Evolutionary conservation across 768 basidiomycete genomes (phyloP).

Genomic region (Paxillus ammoniavirescens): DNA sequence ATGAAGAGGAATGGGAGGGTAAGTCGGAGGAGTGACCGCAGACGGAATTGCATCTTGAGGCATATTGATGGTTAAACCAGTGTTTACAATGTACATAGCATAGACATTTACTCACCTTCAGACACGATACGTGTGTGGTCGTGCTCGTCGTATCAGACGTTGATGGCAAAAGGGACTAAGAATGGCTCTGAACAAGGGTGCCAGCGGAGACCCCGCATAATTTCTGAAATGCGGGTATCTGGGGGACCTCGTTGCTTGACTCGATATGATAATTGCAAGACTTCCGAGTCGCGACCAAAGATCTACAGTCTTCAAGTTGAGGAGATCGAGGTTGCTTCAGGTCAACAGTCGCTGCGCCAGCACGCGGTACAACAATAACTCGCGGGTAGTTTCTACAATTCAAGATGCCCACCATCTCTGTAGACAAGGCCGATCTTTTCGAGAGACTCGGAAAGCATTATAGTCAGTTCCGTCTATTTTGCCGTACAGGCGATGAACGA

Average conservation of each 20-base stretch:
- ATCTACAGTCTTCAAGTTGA: neutral
- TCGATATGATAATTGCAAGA: conserved; percentile 7
- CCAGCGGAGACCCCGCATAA: neutral
- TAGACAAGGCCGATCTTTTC: conserved; percentile 95
- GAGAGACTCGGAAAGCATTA: conserved; percentile 79
- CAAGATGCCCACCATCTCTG: conserved; percentile 89
- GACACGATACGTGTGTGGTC: too few relatives aligned
- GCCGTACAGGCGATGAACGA: conserved; percentile 4
- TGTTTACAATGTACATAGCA: too few relatives aligned
- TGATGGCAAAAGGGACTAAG: neutral
- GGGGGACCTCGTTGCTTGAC: conserved; percentile 12
- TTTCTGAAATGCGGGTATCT: conserved; percentile 12
- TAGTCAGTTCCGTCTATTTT: conserved; percentile 45
- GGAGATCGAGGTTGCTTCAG: neutral
- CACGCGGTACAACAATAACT: neutral
- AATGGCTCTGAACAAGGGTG: neutral
- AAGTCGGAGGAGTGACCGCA: conserved; percentile 3
- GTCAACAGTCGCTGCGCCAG: neutral
- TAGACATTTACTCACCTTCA: too few relatives aligned
- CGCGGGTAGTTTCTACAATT: neutral
- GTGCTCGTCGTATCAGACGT: conserved; percentile 7
- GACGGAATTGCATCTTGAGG: neutral
- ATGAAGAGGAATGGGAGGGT: conserved; percentile 12
- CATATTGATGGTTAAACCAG: too few relatives aligned
- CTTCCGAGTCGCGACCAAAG: neutral